Percentiles rank a stretch among this genome's conserved stretches.
phyloP scores from a whole-genome alignment of 139 green algal genomes.

The Ettlia oleoabundans region DNA sequence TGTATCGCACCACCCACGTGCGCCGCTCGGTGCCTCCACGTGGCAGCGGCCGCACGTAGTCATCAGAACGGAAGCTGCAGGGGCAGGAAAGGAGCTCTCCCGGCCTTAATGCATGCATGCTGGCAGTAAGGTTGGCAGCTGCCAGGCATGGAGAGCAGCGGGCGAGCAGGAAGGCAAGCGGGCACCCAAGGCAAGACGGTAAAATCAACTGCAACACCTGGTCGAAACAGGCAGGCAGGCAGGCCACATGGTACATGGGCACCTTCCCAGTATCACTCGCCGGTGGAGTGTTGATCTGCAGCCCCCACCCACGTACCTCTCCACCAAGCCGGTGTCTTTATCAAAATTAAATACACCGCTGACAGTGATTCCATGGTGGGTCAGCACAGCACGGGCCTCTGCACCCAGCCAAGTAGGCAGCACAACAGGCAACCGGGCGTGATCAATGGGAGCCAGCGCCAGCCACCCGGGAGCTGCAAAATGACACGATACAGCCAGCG shows the following conservation, averaged over 20 bases:
- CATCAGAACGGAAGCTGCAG: conserved; percentile 10
- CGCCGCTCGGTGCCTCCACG: not conserved
- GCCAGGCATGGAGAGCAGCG: no score
- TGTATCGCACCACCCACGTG: conserved; percentile 3
- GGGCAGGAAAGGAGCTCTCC: not conserved
- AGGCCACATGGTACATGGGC: not conserved
- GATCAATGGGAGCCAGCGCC: not conserved
- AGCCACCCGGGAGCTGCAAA: no score
- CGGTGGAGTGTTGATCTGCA: no score
- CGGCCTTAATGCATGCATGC: no score
- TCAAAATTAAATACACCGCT: not conserved
- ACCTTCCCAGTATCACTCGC: no score
- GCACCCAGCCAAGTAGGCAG: not conserved
- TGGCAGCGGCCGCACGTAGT: not conserved
- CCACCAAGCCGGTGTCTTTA: not conserved
- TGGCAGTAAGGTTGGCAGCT: no score
- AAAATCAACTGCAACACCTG: no score
- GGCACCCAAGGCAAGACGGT: no score
- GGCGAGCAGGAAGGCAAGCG: no score
- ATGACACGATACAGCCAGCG: no score
- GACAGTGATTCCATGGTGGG: not conserved
- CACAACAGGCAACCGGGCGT: not conserved
- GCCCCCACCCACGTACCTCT: not conserved
- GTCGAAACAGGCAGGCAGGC: not conserved
- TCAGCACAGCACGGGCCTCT: not conserved